phyloP scores from a whole-genome alignment of 1,284 basidiomycete species.

The Trichosporon faecale region DNA sequence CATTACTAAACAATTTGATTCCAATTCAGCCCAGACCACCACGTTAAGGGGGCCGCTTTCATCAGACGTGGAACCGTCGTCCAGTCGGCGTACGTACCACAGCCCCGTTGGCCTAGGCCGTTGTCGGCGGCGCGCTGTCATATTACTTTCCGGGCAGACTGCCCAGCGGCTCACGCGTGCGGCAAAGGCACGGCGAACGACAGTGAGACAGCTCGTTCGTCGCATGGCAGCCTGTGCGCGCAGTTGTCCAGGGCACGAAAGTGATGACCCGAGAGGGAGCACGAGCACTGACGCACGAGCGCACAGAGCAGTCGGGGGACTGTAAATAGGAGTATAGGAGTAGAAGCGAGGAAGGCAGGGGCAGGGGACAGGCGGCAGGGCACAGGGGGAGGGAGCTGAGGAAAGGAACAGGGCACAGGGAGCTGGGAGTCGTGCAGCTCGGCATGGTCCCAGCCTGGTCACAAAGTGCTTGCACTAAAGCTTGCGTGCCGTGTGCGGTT shows the following conservation, averaged over 20 bases:
- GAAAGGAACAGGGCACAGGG: neutral
- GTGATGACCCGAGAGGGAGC: neutral
- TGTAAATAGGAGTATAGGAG: neutral
- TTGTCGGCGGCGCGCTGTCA: neutral
- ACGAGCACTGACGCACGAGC: neutral
- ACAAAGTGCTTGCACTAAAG: neutral
- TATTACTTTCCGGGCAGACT: neutral
- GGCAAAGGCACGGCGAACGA: neutral
- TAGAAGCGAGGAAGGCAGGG: neutral
- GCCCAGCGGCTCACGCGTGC: neutral
- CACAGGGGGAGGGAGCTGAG: neutral
- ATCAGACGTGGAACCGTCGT: neutral
- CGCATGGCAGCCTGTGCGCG: too few relatives aligned
- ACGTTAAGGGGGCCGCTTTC: neutral
- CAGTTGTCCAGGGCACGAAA: too few relatives aligned
- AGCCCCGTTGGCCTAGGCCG: neutral
- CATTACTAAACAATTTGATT: slow-evolving; percentile 1
- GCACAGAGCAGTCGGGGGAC: neutral
- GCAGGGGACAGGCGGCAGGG: neutral
- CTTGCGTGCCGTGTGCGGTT: neutral
- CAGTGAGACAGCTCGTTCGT: too few relatives aligned
- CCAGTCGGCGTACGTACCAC: neutral
- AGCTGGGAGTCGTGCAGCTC: neutral
- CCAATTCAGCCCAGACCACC: neutral
- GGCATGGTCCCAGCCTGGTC: neutral